Percentiles rank a stretch among this genome's conserved stretches.
phyloP scores from a whole-genome alignment of 2,329 filamentous ascomycete genomes.

The Fusarium sp. region DNA sequence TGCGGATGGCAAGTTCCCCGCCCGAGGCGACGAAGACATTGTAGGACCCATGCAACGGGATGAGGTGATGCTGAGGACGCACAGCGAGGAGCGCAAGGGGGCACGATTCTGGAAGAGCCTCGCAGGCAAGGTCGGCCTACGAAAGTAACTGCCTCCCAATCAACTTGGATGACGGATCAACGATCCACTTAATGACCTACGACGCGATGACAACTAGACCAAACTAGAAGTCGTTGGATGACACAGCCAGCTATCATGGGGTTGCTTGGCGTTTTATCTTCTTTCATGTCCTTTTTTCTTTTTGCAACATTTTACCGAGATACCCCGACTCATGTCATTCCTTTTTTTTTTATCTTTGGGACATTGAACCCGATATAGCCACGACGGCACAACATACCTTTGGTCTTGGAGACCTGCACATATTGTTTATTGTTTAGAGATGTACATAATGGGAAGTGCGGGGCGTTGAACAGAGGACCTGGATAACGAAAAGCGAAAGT shows the following conservation, averaged over 20 bases:
- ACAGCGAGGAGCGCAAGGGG: constrained; percentile 59
- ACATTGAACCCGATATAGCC: constrained; percentile 32
- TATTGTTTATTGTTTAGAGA: constrained; percentile 46
- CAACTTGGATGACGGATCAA: constrained; percentile 21
- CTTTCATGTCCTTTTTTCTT: constrained; percentile 28
- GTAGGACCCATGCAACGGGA: constrained; percentile 88
- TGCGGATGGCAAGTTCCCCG: constrained; percentile 85
- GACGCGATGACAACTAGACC: constrained; percentile 42
- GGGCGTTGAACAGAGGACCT: constrained; percentile 43
- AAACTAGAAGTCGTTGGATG: constrained; percentile 36
- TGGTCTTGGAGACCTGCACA: constrained; percentile 31
- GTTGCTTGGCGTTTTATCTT: constrained; percentile 39
- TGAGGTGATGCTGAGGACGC: constrained; percentile 63
- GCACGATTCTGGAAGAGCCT: constrained; percentile 63
- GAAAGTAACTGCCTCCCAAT: constrained; percentile 41
- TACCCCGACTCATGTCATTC: constrained; percentile 50
- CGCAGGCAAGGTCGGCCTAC: constrained; percentile 59
- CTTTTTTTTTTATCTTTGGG: constrained; percentile 37
- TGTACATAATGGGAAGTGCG: constrained; percentile 42
- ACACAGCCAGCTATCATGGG: constrained; percentile 37
- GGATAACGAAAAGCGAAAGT: constrained; percentile 37
- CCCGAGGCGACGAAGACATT: constrained; percentile 89
- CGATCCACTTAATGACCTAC: constrained; percentile 43
- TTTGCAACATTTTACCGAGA: constrained; percentile 39
- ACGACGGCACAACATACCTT: constrained; percentile 43